These are phyloP conservation scores for Pseudocercospora musae DNA, from an alignment of 2,329 filamentous ascomycete species.

Conservation along the genomic window DNA sequence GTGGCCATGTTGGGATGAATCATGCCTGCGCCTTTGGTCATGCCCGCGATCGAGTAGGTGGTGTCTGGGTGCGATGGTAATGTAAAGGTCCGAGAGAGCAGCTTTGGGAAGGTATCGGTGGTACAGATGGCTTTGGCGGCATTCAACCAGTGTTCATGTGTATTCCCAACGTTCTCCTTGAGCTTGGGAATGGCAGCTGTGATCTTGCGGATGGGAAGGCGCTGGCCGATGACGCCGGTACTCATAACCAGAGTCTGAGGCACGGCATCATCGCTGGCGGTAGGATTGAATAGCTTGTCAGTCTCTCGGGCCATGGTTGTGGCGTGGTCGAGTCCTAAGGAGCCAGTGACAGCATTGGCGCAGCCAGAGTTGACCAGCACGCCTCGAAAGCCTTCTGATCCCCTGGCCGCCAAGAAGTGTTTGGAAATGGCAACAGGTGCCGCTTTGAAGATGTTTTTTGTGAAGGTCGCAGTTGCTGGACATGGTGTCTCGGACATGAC, in stretches of 20 bases:
- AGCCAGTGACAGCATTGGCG: conserved; percentile 94
- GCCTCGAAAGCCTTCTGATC: conserved; percentile 68
- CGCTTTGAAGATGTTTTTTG: conserved; percentile 96
- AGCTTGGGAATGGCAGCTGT: conserved; percentile 75
- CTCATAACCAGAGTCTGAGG: conserved; percentile 57
- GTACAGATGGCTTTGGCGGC: conserved; percentile 93
- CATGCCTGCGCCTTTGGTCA: conserved; percentile 98
- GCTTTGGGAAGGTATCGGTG: conserved; percentile 96
- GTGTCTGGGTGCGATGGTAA: conserved; percentile 74
- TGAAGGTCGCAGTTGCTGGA: conserved; percentile 88
- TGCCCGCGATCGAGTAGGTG: conserved; percentile 83
- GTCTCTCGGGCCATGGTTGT: conserved; percentile 75
- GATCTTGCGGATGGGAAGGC: conserved; percentile 89
- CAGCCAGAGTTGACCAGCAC: conserved; percentile 94
- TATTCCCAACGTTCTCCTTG: conserved; percentile 65
- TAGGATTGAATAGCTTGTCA: conserved; percentile 57
- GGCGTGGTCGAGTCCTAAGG: conserved; percentile 84
- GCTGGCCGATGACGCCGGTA: conserved; percentile 94
- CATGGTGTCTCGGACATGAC: conserved; percentile 84
- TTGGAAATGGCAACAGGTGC: conserved; percentile 85
- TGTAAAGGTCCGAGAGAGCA: conserved; percentile 78
- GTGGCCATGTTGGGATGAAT: conserved; percentile 99
- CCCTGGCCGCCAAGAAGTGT: conserved; percentile 57
- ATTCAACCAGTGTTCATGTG: conserved; percentile 81
- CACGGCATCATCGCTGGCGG: conserved; percentile 24